A percentile compares a stretch with the other conserved stretches of the same genome.
phyloP scores from a whole-genome alignment of 2,329 filamentous ascomycete species.

The Scolecobasidium constrictum region DNA sequence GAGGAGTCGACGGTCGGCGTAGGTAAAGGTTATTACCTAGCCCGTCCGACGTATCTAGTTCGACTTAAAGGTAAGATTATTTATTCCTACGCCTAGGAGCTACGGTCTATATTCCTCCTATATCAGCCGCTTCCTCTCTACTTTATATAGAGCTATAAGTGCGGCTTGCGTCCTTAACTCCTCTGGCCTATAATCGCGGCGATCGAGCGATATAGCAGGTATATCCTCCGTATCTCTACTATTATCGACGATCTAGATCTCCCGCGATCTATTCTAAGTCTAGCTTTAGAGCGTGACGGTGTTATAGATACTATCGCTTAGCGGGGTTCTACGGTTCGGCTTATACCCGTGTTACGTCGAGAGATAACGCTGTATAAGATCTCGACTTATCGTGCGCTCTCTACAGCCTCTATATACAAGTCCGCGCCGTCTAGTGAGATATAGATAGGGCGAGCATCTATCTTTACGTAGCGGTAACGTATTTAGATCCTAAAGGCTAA shows the following conservation, averaged over 20 bases:
- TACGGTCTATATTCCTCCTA: not conserved
- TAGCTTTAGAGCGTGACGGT: not conserved
- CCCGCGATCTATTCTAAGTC: not conserved
- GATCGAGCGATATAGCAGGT: not conserved
- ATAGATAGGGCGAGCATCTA: not conserved
- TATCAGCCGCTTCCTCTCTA: not conserved
- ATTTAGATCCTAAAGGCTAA: not conserved
- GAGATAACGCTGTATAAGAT: not conserved
- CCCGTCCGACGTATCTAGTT: no score
- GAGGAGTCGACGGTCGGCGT: no score
- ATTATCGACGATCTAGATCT: not conserved
- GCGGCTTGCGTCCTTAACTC: no score
- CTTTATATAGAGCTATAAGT: not conserved
- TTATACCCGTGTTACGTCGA: not conserved
- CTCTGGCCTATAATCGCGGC: no score
- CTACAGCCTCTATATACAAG: not conserved
- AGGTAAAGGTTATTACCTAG: no score
- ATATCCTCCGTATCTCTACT: not conserved
- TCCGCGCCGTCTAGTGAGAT: not conserved
- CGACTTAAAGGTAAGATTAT: not conserved
- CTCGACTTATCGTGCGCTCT: not conserved
- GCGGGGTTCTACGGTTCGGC: not conserved
- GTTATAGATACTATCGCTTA: not conserved
- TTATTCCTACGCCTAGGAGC: not conserved
- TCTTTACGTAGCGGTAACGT: not conserved